phyloP scores from a whole-genome alignment of 208 protist species.

The Leishmania braziliensis region DNA sequence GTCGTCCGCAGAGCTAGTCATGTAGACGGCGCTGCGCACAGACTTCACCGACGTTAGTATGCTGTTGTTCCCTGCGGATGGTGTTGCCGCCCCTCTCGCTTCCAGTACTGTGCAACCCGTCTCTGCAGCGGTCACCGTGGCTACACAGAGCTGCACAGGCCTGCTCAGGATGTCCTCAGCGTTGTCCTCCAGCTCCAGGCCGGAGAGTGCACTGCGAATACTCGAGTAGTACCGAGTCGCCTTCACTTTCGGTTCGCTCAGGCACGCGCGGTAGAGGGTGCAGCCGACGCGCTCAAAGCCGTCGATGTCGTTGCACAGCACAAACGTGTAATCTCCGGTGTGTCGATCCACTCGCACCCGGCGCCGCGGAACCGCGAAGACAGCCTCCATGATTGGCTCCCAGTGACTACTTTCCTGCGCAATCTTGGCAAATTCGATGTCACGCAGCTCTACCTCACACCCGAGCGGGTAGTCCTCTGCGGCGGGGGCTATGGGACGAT shows the following conservation, averaged over 20 bases:
- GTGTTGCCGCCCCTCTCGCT: background rate
- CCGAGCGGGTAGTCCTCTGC: slow-evolving; percentile 83
- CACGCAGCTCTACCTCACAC: slow-evolving; percentile 83
- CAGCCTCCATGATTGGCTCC: slow-evolving; percentile 75
- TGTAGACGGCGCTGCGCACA: slow-evolving; percentile 3
- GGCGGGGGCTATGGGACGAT: slow-evolving; percentile 68
- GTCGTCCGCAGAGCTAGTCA: slow-evolving; percentile 13
- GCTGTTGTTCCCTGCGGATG: background rate
- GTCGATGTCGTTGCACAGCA: slow-evolving; percentile 56
- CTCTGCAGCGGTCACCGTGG: slow-evolving; percentile 9
- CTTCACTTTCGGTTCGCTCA: slow-evolving; percentile 82
- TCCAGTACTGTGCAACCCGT: slow-evolving; percentile 1
- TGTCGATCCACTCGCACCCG: slow-evolving; percentile 73
- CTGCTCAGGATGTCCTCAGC: slow-evolving; percentile 27
- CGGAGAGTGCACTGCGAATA: slow-evolving; percentile 30
- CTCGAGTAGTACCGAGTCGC: slow-evolving; percentile 66
- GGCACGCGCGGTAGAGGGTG: slow-evolving; percentile 85
- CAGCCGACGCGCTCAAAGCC: slow-evolving; percentile 67
- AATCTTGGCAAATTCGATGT: slow-evolving; percentile 64
- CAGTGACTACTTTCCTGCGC: slow-evolving; percentile 72
- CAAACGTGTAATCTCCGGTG: slow-evolving; percentile 86
- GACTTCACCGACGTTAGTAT: background rate
- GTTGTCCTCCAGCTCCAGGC: slow-evolving; percentile 26
- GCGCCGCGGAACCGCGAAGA: slow-evolving; percentile 67
- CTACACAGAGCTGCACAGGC: slow-evolving; percentile 15